Base-by-base conservation (phyloP, 2,329 filamentous ascomycete species). In the Juglanconis oblonga region DNA sequence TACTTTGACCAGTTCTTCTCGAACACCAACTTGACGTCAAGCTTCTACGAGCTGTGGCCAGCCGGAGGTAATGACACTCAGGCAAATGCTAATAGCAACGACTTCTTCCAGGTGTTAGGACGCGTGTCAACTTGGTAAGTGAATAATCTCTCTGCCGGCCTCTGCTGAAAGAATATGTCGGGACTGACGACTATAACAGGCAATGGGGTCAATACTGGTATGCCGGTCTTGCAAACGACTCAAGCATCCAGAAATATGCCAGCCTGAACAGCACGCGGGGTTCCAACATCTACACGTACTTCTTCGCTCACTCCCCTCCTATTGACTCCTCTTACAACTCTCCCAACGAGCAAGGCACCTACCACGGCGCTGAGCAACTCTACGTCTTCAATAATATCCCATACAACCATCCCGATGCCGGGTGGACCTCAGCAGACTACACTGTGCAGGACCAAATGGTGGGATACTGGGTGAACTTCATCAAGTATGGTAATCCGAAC, bases 11-110 rank as follows among this genome's bases (percentile, higher is more conserved):
- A 42, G 24, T 44, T 53, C 36, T 53, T 53, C 29, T 52, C 50
- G 7, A 52, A 53, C 13, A 44, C 51, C 5, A 53, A 42, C 36
- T 32, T 53, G 17, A 42, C 35, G 2, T 29, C 51, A 8, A n/a
- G 36, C 35, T 53, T 53, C 13, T 53, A 53, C 51, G 36, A 42
- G 51, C 51, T 52, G 10, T 53, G 36, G 51, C 51, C 51, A 14
- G 35, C n/a, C 6, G 29, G 44, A 24, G 24, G 24, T 8, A 53
- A n/a, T 3, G 36, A 53, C 13, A 29, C 35, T 2, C 36, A 53
- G 17, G 51, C 35, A 24, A 42, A 53, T 29, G 35, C 40, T 31
- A 42, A 53, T 5, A 53, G 35, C 24, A 53, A 53, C 31, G 36
- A 53, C 11, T 44, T 53, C 29, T 53, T 53, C 36, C 51, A 14